Conservation (phyloP, 768 basidiomycete species). For the Guyanaporus albipodus region DNA sequence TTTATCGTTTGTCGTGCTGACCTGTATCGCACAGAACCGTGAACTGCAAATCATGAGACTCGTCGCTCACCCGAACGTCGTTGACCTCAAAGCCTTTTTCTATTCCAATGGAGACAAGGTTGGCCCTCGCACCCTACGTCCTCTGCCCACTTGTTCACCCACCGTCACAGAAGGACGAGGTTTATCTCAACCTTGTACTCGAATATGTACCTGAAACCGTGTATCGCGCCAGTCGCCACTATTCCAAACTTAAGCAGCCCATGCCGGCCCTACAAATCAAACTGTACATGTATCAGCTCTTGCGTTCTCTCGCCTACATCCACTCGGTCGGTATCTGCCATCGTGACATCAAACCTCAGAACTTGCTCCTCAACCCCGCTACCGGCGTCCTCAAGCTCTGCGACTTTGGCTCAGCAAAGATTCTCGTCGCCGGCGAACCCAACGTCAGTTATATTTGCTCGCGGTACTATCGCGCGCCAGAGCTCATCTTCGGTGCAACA, state of each 20-base stretch:
- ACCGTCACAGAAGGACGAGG: constrained; percentile 88
- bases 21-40: constrained; percentile 66
- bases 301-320: constrained; percentile 98
- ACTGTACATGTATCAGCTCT: constrained; percentile 98
- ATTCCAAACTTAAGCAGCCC: constrained; percentile 98
- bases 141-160: constrained; percentile 7
- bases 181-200: constrained; percentile 97
- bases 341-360: constrained; percentile 99
- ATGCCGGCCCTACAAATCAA: constrained; percentile 99
- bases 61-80: constrained; percentile 95
- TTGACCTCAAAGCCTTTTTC: constrained; percentile 97
- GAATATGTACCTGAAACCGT: constrained; percentile 99
- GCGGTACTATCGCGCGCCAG: constrained; percentile 97
- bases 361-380: constrained; percentile 92
- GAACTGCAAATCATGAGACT: constrained; percentile 99
- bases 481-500: constrained; percentile 98
- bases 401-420: constrained; percentile 99
- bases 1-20: constrained; percentile 12
- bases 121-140: constrained; percentile 19
- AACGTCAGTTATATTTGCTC: constrained; percentile 99
- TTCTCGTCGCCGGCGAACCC: constrained; percentile 94
- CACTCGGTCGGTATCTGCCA: constrained; percentile 99
- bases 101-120: constrained; percentile 99
- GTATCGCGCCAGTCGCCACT: constrained; percentile 97
- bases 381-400: constrained; percentile 97